A percentile compares a stretch with the other conserved stretches of the same genome.
Evolutionary conservation across 208 protist species (phyloP).

Genomic region (Lotmaria passim): DNA sequence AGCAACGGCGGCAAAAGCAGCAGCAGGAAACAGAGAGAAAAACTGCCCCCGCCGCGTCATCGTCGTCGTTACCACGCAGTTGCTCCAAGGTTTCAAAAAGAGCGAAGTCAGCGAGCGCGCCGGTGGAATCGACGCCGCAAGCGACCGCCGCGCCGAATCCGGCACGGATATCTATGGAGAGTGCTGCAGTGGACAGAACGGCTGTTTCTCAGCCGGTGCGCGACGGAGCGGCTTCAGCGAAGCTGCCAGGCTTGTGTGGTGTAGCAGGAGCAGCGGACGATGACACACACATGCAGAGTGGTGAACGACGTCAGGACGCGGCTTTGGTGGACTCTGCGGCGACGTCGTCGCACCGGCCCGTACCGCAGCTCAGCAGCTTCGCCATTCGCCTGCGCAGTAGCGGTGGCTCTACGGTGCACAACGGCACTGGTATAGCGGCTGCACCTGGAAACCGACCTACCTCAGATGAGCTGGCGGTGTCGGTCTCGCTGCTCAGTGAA

Average conservation of each 20-base stretch:
- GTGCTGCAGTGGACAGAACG: no score
- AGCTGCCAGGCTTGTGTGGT: no score
- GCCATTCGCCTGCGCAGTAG: conserved; percentile 29
- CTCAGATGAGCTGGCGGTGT: not conserved
- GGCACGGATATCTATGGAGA: no score
- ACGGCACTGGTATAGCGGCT: not conserved
- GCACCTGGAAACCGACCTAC: not conserved
- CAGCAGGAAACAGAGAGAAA: not conserved
- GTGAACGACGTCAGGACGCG: not conserved
- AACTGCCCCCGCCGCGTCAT: not conserved
- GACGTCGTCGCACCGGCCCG: conserved; percentile 10
- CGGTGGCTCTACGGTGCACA: not conserved
- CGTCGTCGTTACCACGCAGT: not conserved
- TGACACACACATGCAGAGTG: not conserved
- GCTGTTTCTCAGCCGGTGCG: no score
- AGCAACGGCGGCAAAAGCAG: not conserved
- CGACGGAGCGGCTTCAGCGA: no score
- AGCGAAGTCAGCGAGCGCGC: not conserved
- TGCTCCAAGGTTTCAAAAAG: not conserved
- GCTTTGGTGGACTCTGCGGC: not conserved
- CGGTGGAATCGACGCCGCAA: not conserved
- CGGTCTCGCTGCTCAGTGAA: conserved; percentile 1
- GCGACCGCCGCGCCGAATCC: no score
- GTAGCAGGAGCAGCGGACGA: not conserved
- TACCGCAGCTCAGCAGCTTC: conserved; percentile 32